Base-by-base conservation (phyloP, 176 grass and related monocot genomes). In the Calamus simplicifolius region DNA sequence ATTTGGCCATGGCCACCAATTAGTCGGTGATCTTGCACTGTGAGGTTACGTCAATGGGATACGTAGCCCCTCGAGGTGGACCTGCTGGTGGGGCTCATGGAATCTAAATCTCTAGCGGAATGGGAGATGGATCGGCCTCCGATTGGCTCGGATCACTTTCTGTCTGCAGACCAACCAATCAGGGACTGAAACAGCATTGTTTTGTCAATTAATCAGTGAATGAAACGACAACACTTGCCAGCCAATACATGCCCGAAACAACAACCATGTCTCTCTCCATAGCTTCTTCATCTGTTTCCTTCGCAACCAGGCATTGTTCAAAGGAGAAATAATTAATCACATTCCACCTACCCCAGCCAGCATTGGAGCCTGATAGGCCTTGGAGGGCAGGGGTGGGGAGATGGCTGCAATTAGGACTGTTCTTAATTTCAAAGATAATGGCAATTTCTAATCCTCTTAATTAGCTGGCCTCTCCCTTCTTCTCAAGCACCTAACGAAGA, bases 151-250 rank as follows among this genome's bases (percentile, higher is more conserved):
- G 48, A 72, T n/a, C 60, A 53, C 38, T 58, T 49, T 25, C 16
- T 52, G n/a, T 59, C 69, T 62, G 80, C 35, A 64, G 62, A 48
- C 64, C 64, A 70, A 73, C 85, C 82, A 85, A 89, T 95, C 27
- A 75, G 19, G 27, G 62, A 73, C 62, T 78, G 82, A 80, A 82
- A 84, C 66, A 75, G 58, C 58, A 55, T 70, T 38, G 28, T 49
- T 30, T 69, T 23, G 31, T 35, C 57, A 59, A 64, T 72, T 35
- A 56, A 10, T 52, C 56, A n/a, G 16, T 25, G 48, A 54, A 48
- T 17, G 49, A 16, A 61, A 64, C 58, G 70, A 26, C 58, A 71
- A 0, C 29, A 23, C 55, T 69, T 72, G 8, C 67, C 50, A 31
- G 54, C 82, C 70, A 83, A 80, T 89, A 54, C 54, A 74, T 77